Evolutionary conservation across 1,139 yeast species (phyloP).

Genomic region (Suhomyces yuchorum): DNA sequence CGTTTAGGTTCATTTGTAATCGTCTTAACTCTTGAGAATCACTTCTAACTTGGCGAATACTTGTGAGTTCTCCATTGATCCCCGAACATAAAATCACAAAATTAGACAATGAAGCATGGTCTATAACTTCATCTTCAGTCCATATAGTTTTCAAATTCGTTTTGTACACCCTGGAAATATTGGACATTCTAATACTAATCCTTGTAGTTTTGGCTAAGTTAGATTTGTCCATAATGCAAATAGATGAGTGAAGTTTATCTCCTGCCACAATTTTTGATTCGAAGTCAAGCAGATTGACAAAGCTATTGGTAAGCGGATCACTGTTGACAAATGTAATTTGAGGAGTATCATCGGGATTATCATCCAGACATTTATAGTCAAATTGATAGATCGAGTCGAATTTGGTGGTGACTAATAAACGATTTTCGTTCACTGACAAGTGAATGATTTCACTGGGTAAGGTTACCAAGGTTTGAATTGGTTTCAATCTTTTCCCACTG

Average conservation of each 20-base stretch:
- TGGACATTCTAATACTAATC: constrained; percentile 30
- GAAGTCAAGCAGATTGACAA: constrained; percentile 40
- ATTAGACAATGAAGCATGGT: no score
- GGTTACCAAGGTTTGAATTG: constrained; percentile 27
- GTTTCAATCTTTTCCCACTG: constrained; percentile 39
- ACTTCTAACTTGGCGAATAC: constrained; percentile 22
- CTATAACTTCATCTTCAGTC: no score
- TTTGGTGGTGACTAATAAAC: constrained; percentile 37
- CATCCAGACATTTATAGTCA: constrained; percentile 14
- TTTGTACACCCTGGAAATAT: constrained; percentile 45
- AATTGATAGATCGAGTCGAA: constrained; percentile 43
- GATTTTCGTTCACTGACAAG: constrained; percentile 26
- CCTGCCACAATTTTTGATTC: constrained; percentile 35
- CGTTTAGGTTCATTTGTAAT: constrained; percentile 15
- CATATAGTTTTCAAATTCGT: constrained; percentile 39
- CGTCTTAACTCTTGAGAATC: constrained; percentile 18
- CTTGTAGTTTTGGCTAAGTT: constrained; percentile 8
- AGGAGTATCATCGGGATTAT: constrained; percentile 7
- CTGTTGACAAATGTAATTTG: constrained; percentile 22
- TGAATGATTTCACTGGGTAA: constrained; percentile 43
- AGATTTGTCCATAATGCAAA: constrained; percentile 30
- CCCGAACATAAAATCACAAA: constrained; percentile 43
- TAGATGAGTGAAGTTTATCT: constrained; percentile 45
- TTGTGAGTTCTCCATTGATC: constrained; percentile 51
- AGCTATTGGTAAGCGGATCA: constrained; percentile 41